Conservation (phyloP, 2,329 filamentous ascomycete species). For the Alternaria consortialis region DNA sequence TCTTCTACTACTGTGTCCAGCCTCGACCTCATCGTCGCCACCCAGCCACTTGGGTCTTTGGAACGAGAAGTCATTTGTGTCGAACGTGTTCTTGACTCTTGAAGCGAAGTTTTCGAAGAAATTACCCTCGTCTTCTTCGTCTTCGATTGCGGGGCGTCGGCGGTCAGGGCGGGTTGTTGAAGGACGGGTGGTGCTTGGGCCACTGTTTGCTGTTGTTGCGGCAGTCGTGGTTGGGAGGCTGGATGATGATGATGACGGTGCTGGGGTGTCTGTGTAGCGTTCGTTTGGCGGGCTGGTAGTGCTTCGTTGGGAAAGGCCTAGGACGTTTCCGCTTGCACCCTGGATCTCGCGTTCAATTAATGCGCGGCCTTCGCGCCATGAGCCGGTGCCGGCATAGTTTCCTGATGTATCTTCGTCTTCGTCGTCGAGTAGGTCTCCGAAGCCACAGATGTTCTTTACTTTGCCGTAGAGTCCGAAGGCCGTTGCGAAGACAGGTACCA, state of each 20-base stretch:
- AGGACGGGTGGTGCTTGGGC: conserved; percentile 19
- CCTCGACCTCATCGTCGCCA: conserved; percentile 54
- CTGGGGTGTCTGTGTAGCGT: conserved; percentile 36
- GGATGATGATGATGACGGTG: conserved; percentile 14
- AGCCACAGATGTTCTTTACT: conserved; percentile 78
- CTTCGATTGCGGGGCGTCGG: conserved; percentile 52
- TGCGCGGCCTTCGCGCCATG: conserved; percentile 90
- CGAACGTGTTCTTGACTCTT: conserved; percentile 90
- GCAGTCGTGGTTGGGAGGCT: neutral
- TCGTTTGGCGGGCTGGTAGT: conserved; percentile 26
- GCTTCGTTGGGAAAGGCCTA: conserved; percentile 40
- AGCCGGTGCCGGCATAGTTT: conserved; percentile 74
- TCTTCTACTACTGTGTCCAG: conserved; percentile 13
- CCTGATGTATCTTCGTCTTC: conserved; percentile 70
- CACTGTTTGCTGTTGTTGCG: conserved; percentile 7
- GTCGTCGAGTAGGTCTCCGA: conserved; percentile 80
- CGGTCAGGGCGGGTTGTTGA: conserved; percentile 18
- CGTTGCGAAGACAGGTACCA: conserved; percentile 85
- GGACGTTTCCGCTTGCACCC: conserved; percentile 51
- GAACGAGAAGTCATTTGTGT: conserved; percentile 65
- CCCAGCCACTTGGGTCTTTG: conserved; percentile 84
- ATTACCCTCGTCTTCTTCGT: conserved; percentile 75
- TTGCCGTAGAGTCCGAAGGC: conserved; percentile 89
- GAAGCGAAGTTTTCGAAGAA: conserved; percentile 87
- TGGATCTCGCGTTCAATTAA: conserved; percentile 84